phyloP scores from a whole-genome alignment of 176 grass and related monocot genomes.

The Eragrostis nindensis region DNA sequence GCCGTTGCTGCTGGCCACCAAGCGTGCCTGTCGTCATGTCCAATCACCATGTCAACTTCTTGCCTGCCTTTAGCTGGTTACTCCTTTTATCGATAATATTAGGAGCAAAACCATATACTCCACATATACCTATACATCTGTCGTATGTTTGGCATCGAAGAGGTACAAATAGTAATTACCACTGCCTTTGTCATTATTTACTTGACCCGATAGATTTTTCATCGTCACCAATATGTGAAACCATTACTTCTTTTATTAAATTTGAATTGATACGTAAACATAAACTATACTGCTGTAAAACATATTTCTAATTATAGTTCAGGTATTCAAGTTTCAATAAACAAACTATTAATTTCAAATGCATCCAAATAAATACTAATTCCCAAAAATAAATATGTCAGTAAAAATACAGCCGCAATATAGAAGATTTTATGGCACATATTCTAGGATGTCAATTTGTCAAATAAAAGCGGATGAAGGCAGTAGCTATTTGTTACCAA shows the following conservation, averaged over 20 bases:
- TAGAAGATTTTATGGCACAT: background rate
- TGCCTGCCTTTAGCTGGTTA: conserved; percentile 34
- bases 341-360: no score
- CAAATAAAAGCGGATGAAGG: no score
- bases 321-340: background rate
- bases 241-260: background rate
- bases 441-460: background rate
- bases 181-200: background rate
- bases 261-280: no score
- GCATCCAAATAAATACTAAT: no score
- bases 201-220: background rate
- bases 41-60: conserved; percentile 28
- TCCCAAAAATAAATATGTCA: no score
- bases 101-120: background rate
- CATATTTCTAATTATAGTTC: background rate
- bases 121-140: no score
- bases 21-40: conserved; percentile 1
- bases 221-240: background rate
- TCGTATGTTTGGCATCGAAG: no score
- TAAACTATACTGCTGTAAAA: background rate
- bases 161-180: no score
- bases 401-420: background rate
- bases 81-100: background rate
- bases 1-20: conserved; percentile 35
- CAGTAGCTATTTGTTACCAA: no score